Conservation (phyloP, 805 yeast genomes). For the Maudiozyma serrabonitensis region DNA sequence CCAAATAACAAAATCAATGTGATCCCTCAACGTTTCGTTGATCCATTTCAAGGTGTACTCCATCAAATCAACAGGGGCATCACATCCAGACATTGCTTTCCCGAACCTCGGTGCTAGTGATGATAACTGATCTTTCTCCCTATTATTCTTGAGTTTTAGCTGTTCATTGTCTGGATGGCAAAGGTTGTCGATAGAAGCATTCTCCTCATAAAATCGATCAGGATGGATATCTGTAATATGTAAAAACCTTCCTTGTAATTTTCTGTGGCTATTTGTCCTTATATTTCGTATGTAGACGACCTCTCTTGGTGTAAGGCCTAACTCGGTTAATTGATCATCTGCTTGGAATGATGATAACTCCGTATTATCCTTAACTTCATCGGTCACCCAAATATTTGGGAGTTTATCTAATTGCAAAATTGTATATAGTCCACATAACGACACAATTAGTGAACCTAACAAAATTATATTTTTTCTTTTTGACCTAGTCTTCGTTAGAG, state of each 20-base stretch:
- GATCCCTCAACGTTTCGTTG: constrained; percentile 50
- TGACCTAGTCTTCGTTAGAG: no score
- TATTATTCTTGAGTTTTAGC: neutral
- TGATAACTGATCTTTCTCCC: neutral
- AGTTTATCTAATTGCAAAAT: neutral
- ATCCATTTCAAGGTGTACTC: constrained; percentile 62
- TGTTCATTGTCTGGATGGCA: constrained; percentile 46
- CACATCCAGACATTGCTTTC: constrained; percentile 70
- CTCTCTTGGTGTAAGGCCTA: constrained; percentile 35
- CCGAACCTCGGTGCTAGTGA: constrained; percentile 54
- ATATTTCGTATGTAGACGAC: constrained; percentile 25
- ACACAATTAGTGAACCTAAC: neutral
- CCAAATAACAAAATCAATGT: constrained; percentile 82
- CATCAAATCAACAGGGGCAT: constrained; percentile 56
- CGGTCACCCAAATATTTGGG: neutral
- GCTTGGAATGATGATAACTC: neutral
- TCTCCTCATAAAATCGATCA: constrained; percentile 53
- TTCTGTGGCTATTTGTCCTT: constrained; percentile 10
- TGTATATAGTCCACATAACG: neutral
- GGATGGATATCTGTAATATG: constrained; percentile 86
- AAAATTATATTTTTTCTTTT: neutral
- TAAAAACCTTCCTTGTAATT: constrained; percentile 65
- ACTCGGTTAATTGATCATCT: constrained; percentile 1
- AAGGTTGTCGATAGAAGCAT: constrained; percentile 36
- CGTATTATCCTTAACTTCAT: neutral